Base-by-base conservation (phyloP, 2,329 filamentous ascomycete genomes). In the Seiridium cupressi region DNA sequence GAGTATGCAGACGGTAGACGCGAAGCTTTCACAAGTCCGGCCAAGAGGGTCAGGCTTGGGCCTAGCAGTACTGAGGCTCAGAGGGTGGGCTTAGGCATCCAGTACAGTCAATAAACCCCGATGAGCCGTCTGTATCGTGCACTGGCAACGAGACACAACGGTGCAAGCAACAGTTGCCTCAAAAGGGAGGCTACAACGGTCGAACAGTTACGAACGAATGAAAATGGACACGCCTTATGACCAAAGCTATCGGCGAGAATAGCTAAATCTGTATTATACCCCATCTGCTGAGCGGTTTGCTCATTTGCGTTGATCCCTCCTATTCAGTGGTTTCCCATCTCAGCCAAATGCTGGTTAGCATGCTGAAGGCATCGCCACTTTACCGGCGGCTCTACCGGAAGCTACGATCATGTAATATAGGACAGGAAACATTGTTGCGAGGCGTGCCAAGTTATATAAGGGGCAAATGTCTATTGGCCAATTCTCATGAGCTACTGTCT, bases 51-150 rank as follows among this genome's bases (percentile, higher is more conserved):
- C 57, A 76, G 80, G 32, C 73, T 80, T 13, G 78, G 75, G 10
- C 76, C 74, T 1, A 72, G 73, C 8, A 62, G 76, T 57, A 65
- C 71, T 13, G 77, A 78, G 36, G 73, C 77, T 10, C 69, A 73
- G 10, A 71, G 75, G 4, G 75, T 86, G 11, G 83, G 83, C 0
- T 68, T 86, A 44, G 83, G 83, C 2, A 85, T 86, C 61, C 79
- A 82, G 60, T 82, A 83, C 60, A 66, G 75, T 32, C 68, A 68
- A 56, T 69, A 64, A 49, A 44, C 26, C 38, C 4, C n/a, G 26
- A 26, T 26, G 18, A 26, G 18, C 18, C 44, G 4, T 4, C 38
- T 11, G 9, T 4, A 42, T 55, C 18, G n/a, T 40, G 35, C 32
- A 35, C 32, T 10, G n/a, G 35, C 48, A 51, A 35, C 26, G 35